Percentiles rank a stretch among this genome's conserved stretches.
phyloP scores from a whole-genome alignment of 768 basidiomycete species.

The Kockovaella imperatae region DNA sequence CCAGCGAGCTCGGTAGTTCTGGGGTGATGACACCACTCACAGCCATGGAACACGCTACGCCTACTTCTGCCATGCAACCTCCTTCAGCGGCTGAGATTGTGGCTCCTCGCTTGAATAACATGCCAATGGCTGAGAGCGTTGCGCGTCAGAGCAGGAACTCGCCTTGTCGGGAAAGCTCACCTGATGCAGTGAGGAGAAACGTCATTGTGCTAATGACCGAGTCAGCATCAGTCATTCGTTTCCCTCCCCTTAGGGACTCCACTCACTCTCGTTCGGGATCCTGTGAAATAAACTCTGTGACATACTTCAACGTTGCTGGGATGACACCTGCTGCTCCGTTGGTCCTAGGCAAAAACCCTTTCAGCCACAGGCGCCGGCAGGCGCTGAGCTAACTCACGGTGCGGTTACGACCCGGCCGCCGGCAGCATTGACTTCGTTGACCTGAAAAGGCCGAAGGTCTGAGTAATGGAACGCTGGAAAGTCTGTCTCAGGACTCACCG shows the following conservation, averaged over 20 bases:
- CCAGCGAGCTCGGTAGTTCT: neutral
- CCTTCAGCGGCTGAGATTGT: conserved; percentile 96
- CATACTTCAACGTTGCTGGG: conserved; percentile 70
- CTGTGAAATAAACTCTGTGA: conserved; percentile 83
- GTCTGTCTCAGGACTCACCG: conserved; percentile 12
- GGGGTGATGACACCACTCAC: conserved; percentile 7
- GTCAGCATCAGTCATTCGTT: neutral
- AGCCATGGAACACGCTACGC: conserved; percentile 96
- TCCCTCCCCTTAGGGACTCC: neutral
- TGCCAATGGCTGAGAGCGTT: conserved; percentile 56
- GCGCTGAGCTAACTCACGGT: conserved; percentile 41
- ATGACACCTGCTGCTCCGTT: conserved; percentile 90
- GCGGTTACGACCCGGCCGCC: conserved; percentile 89
- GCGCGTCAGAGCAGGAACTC: neutral
- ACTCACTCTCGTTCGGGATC: conserved; percentile 68
- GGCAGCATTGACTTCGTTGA: conserved; percentile 68
- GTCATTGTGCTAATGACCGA: conserved; percentile 53
- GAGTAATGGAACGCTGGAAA: neutral
- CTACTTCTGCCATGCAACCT: conserved; percentile 57
- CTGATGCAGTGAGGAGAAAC: conserved; percentile 76
- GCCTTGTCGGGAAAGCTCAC: conserved; percentile 49
- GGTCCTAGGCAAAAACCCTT: conserved; percentile 49
- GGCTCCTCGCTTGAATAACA: conserved; percentile 95
- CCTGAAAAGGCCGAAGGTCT: conserved; percentile 49
- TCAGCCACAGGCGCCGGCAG: too few species aligned